phyloP scores from a whole-genome alignment of 2,329 filamentous ascomycete species.

The Whalleya microplaca region DNA sequence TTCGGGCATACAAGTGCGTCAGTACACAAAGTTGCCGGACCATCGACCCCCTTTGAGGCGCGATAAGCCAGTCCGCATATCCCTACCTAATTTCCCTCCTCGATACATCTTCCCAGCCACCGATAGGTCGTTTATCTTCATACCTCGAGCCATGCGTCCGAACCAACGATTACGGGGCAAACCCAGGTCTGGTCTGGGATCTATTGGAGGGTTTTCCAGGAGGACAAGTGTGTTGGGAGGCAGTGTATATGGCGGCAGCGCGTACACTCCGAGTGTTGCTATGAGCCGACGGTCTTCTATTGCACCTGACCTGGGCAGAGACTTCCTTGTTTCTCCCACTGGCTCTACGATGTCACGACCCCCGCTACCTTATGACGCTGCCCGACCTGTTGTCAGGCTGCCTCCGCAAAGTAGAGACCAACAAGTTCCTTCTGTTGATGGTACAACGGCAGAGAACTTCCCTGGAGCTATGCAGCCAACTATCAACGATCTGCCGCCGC shows the following conservation, averaged over 20 bases:
- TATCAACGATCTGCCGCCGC: slow-evolving; percentile 58
- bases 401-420: slow-evolving; percentile 61
- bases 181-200: slow-evolving; percentile 72
- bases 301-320: slow-evolving; percentile 66
- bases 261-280: slow-evolving; percentile 85
- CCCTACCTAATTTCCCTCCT: slow-evolving; percentile 76
- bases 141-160: slow-evolving; percentile 87
- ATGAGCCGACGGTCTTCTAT: slow-evolving; percentile 88
- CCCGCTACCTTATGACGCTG: slow-evolving; percentile 61
- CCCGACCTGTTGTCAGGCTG: slow-evolving; percentile 79
- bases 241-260: slow-evolving; percentile 69
- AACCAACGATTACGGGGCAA: slow-evolving; percentile 82
- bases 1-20: slow-evolving; percentile 77
- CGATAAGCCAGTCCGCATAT: slow-evolving; percentile 95
- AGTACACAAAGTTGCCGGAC: slow-evolving; percentile 92
- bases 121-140: slow-evolving; percentile 97
- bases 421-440: slow-evolving; percentile 31
- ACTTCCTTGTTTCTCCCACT: slow-evolving; percentile 78
- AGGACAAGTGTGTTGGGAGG: slow-evolving; percentile 81
- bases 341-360: slow-evolving; percentile 76
- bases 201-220: slow-evolving; percentile 69
- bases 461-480: slow-evolving; percentile 39
- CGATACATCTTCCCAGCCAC: slow-evolving; percentile 89
- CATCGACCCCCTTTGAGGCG: slow-evolving; percentile 91
- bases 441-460: slow-evolving; percentile 26